Base-by-base conservation (phyloP, 1,284 basidiomycete species). In the Boletus coffeatus region DNA sequence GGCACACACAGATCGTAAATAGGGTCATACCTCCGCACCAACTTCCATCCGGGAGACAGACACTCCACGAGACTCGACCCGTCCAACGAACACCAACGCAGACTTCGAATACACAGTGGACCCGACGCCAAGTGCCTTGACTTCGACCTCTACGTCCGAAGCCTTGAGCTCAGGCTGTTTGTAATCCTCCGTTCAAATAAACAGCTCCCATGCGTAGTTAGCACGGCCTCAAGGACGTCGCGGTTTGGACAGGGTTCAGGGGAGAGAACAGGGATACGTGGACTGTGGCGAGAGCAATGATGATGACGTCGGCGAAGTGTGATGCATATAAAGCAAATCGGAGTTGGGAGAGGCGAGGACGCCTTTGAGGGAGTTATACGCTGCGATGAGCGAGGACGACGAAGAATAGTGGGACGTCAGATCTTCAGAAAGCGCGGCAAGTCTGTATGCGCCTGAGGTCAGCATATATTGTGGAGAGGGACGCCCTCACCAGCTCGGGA, bases 231-330 rank as follows among this genome's bases (percentile, higher is more conserved):
- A 25, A 25, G 25, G 25, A 25, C 25, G 25, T 25, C 8, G 50
- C 8, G 16, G 57, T 13, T 36, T 52, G 58, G 25, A 43, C 3
- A 18, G 25, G 32, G 16, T 16, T 52, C 29, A 61, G 56, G 1
- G 67, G 18, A 11, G 62, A 69, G 52, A 75, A 73, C 29, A 72
- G 11, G 13, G 74, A 75, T 46, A 56, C 48, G 39, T 66, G 60
- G 4, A 69, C 58, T 3, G 67, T 50, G 10, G 66, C 64, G 39
- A 75, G 56, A 5, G 68, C 57, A n/a, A 68, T 68, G 29, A 29
- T 29, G 36, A 65, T 68, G 6, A 68, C 71, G 34, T 69, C 65
- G 14, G 66, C 37, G 41, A 72, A 56, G 14, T 64, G 62, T 10
- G 66, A 59, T 25, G 61, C 59, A 25, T 64, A 63, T 32, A 43